Percentiles rank a stretch among this genome's conserved stretches.
phyloP scores from a whole-genome alignment of 192 early-diverging fungal species.

The Linnemannia exigua region DNA sequence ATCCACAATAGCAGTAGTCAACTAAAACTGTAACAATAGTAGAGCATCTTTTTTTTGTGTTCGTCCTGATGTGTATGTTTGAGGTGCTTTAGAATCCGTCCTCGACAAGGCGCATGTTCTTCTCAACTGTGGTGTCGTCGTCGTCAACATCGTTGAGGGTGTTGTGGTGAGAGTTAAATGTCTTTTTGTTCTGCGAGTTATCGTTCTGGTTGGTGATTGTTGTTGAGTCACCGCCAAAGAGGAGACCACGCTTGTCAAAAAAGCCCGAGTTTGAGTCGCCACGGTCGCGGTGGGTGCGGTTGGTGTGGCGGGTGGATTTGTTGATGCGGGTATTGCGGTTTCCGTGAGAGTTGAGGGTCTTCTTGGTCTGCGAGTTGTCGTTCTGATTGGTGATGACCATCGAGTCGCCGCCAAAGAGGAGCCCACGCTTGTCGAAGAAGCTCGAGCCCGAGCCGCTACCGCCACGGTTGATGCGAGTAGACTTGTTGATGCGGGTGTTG shows the following conservation, averaged over 20 bases:
- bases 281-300: no score
- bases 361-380: constrained; percentile 21
- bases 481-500: not conserved
- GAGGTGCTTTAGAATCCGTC: not conserved
- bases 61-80: not conserved
- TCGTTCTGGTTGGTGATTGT: constrained; percentile 32
- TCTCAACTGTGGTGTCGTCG: not conserved
- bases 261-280: not conserved
- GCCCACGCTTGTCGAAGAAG: not conserved
- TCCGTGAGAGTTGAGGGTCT: constrained; percentile 22
- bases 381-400: constrained; percentile 33
- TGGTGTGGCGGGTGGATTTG: not conserved
- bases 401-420: constrained; percentile 19
- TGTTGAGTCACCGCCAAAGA: constrained; percentile 23
- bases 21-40: not conserved
- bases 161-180: constrained; percentile 14
- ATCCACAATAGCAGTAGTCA: not conserved
- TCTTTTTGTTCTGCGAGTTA: constrained; percentile 26
- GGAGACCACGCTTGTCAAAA: not conserved
- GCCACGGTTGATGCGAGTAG: not conserved
- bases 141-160: not conserved
- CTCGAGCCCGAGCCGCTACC: not conserved
- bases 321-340: constrained; percentile 14
- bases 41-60: not conserved
- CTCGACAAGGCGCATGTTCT: not conserved